Evolutionary conservation across 306 rosid species (phyloP).

Genomic region (Biancaea sappan): DNA sequence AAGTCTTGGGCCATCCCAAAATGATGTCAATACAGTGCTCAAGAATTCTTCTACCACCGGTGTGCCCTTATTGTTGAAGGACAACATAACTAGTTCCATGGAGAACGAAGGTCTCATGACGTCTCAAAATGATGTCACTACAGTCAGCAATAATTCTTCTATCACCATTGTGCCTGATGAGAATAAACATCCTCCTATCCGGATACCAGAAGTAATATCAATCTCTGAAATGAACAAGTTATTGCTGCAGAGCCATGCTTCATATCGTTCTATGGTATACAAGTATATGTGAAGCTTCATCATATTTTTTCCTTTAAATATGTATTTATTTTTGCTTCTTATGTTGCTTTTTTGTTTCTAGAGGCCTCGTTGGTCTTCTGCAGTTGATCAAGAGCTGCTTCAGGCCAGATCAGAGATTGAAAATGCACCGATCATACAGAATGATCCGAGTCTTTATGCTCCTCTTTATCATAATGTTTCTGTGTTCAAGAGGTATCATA

Average conservation of each 20-base stretch:
- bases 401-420: conserved; percentile 62
- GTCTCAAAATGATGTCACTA: conserved; percentile 25
- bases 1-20: conserved; percentile 35
- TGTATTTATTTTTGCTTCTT: conserved; percentile 21
- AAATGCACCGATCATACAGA: conserved; percentile 62
- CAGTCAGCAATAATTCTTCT: conserved; percentile 33
- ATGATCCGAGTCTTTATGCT: conserved; percentile 65
- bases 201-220: conserved; percentile 48
- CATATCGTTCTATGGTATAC: conserved; percentile 58
- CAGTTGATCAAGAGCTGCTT: conserved; percentile 62
- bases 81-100: background rate
- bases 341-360: conserved; percentile 31
- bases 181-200: conserved; percentile 34
- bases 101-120: conserved; percentile 37
- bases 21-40: conserved; percentile 11
- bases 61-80: conserved; percentile 37
- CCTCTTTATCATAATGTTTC: conserved; percentile 77
- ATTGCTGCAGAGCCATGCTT: conserved; percentile 53
- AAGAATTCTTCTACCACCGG: conserved; percentile 32
- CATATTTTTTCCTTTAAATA: background rate
- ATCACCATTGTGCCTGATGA: conserved; percentile 35
- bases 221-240: conserved; percentile 73
- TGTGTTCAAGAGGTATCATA: conserved; percentile 66
- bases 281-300: conserved; percentile 11
- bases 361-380: conserved; percentile 72